Conservation (phyloP, 345 rosid genomes). For the Triadica sebifera region DNA sequence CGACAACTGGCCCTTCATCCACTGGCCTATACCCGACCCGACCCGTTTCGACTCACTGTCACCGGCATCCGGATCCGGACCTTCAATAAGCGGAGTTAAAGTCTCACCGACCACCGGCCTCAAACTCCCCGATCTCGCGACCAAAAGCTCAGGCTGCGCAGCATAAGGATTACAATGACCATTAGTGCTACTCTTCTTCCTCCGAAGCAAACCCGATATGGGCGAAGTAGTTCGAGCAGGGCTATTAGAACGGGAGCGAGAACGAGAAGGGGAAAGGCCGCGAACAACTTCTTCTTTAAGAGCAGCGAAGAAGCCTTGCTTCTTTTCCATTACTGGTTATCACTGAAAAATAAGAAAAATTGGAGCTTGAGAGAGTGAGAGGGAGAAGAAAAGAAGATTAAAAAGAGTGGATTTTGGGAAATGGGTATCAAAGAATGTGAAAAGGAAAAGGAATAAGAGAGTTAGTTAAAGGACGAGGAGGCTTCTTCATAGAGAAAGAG, state of each 20-base stretch:
- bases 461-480: not conserved
- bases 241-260: conserved; percentile 73
- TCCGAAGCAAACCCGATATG: conserved; percentile 44
- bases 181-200: conserved; percentile 38
- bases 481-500: not conserved
- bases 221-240: conserved; percentile 59
- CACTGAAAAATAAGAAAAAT: not conserved
- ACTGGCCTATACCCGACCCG: conserved; percentile 58
- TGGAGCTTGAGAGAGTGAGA: not conserved
- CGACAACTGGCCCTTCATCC: conserved; percentile 43
- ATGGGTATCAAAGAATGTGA: conserved; percentile 2
- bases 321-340: conserved; percentile 64
- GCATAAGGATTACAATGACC: conserved; percentile 26
- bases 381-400: not conserved
- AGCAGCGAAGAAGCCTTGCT: conserved; percentile 81
- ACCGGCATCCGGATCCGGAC: conserved; percentile 84
- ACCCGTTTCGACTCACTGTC: conserved; percentile 51
- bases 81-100: conserved; percentile 73
- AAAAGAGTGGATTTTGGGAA: not conserved
- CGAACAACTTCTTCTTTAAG: conserved; percentile 80
- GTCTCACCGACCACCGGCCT: conserved; percentile 60
- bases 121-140: conserved; percentile 73
- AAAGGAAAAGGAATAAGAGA: not conserved
- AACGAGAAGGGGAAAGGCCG: conserved; percentile 83
- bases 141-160: conserved; percentile 44